Percentiles rank a stretch among this genome's conserved stretches.
These are phyloP conservation scores for Pseudevernia furfuracea DNA, from an alignment of 495 filamentous ascomycete species.

Conservation along the genomic window DNA sequence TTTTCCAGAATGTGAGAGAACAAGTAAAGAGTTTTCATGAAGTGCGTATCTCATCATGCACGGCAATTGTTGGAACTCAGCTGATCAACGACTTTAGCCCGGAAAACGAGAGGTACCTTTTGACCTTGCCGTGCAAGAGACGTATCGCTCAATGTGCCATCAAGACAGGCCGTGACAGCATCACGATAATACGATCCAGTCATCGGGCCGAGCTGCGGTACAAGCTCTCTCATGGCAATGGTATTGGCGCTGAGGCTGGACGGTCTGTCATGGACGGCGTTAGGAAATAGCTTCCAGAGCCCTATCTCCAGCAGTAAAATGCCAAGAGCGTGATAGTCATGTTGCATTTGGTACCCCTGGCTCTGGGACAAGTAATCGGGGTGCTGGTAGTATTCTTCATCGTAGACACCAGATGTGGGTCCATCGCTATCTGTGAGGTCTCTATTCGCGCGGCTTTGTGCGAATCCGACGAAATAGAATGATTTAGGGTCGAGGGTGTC, in stretches of 20 bases:
- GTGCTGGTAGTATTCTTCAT: neutral
- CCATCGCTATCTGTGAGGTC: neutral
- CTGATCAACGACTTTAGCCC: neutral
- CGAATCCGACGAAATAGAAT: neutral
- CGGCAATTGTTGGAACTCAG: neutral
- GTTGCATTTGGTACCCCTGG: neutral
- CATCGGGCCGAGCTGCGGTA: neutral
- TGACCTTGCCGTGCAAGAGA: neutral
- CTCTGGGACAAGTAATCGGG: neutral
- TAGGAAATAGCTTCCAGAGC: neutral
- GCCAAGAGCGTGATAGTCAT: neutral
- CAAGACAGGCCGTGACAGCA: neutral
- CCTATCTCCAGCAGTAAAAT: neutral
- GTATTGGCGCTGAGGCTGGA: neutral
- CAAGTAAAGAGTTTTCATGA: no score
- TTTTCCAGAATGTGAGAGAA: no score
- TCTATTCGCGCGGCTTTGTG: neutral
- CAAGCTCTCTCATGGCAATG: neutral
- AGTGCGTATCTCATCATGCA: neutral
- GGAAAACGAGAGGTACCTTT: neutral
- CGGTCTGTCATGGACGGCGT: neutral
- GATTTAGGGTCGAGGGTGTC: neutral
- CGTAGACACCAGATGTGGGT: neutral
- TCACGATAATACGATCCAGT: neutral
- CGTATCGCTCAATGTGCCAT: neutral